Evolutionary conservation across 1,284 basidiomycete species (phyloP), one percentile per base, ranked within the genome.

Genomic region (Tetrapyrgos nigripes): DNA sequence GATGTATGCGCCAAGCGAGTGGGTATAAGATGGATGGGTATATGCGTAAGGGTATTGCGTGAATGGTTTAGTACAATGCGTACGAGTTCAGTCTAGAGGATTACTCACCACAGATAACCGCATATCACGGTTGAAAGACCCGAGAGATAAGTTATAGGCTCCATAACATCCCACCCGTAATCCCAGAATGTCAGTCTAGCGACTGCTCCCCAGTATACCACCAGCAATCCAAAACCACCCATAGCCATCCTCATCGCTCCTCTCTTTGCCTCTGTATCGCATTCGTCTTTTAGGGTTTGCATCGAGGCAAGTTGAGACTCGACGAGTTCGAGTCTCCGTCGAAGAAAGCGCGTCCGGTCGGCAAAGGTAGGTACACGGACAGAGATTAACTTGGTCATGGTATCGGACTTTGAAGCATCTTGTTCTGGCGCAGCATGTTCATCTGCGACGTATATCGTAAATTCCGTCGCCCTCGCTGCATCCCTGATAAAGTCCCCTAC

Each of bases 151-250:
- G 85, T 89, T 48, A 88, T 81, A 1, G 87, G 88, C 66, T 90
- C 87, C 86, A 88, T 89, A 10, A 87, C 72, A 63, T 89, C 87
- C 86, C 83, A 86, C 19, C 83, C 83, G 60, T 75, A 82, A 67
- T 86, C 83, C 83, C 83, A 85, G 69, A 87, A 87, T n/a, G 84
- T 89, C 53, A 86, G 73, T 19, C 86, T 76, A 44, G 86, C 83
- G 11, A 89, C 85, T 2, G 79, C 74, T 11, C 76, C 83, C 87
- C 87, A 90, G 69, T 89, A 89, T 0, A 80, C 78, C 11, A 85
- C 76, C 13, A 89, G 78, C 66, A 83, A 77, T 2, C 78, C 84
- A 49, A 89, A 82, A 0, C 86, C 87, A 2, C 79, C 79, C 2
- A 86, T 65, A 1, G 87, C 86, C 72, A 89, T 79, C 48, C 82